Conservation (phyloP, 2,329 filamentous ascomycete species). For the Zarea fungicola region DNA sequence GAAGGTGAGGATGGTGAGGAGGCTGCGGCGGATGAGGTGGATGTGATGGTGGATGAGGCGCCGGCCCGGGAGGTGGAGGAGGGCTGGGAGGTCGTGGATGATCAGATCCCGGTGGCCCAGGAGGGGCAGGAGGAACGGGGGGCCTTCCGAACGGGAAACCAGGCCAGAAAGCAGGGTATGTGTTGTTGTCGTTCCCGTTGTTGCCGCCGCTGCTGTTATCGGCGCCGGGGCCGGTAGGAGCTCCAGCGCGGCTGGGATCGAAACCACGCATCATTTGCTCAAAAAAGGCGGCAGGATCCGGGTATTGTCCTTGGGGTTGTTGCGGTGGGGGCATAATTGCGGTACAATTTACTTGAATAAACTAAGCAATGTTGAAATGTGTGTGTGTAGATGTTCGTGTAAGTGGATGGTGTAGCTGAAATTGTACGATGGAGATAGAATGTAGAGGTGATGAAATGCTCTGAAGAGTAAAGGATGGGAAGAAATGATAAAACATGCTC, state of each 20-base stretch:
- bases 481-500: not conserved
- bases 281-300: not conserved
- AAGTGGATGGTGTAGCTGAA: not conserved
- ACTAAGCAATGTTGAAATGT: not conserved
- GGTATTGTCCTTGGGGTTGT: not conserved
- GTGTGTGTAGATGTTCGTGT: not conserved
- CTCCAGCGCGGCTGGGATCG: constrained; percentile 22
- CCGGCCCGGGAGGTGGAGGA: not conserved
- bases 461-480: not conserved
- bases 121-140: constrained; percentile 5
- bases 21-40: constrained; percentile 14
- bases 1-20: constrained; percentile 16
- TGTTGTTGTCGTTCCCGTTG: constrained; percentile 9
- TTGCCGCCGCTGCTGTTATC: constrained; percentile 19
- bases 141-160: constrained; percentile 29
- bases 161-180: constrained; percentile 21
- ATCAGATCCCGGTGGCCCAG: constrained; percentile 13
- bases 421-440: not conserved
- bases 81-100: constrained; percentile 19
- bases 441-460: not conserved
- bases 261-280: constrained; percentile 31
- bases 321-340: not conserved
- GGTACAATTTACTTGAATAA: not conserved
- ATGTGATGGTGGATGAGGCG: not conserved
- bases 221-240: constrained; percentile 29